These are phyloP conservation scores for Hypoxylon rubiginosum DNA, from an alignment of 2,329 filamentous ascomycete species.

Conservation along the genomic window DNA sequence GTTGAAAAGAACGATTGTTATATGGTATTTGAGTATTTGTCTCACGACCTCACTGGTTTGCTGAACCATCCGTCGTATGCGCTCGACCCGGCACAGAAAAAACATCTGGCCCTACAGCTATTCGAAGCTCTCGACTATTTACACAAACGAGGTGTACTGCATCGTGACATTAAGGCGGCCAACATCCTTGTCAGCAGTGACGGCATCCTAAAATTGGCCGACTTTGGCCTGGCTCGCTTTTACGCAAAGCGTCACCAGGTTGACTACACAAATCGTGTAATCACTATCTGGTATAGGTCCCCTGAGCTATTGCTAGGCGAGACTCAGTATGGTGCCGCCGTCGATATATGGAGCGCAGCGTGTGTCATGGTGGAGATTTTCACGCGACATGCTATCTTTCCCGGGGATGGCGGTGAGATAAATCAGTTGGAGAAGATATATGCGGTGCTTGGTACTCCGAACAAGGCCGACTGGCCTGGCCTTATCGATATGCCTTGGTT, in stretches of 20 bases:
- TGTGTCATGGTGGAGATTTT: slow-evolving; percentile 98
- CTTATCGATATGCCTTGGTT: slow-evolving; percentile 98
- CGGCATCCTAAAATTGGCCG: slow-evolving; percentile 90
- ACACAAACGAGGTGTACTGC: slow-evolving; percentile 91
- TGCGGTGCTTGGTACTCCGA: slow-evolving; percentile 89
- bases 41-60: slow-evolving; percentile 93
- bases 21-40: slow-evolving; percentile 99
- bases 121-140: slow-evolving; percentile 96
- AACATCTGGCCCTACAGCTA: slow-evolving; percentile 91
- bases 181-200: slow-evolving; percentile 95
- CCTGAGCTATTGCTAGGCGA: slow-evolving; percentile 92
- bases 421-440: slow-evolving; percentile 98
- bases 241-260: slow-evolving; percentile 92
- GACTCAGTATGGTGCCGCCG: slow-evolving; percentile 88
- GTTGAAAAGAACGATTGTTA: slow-evolving; percentile 99
- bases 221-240: slow-evolving; percentile 96
- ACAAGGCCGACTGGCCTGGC: slow-evolving; percentile 85
- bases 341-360: slow-evolving; percentile 97
- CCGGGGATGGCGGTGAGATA: slow-evolving; percentile 94
- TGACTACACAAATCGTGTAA: slow-evolving; percentile 98
- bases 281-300: slow-evolving; percentile 97
- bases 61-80: slow-evolving; percentile 95
- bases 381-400: slow-evolving; percentile 91
- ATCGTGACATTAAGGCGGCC: slow-evolving; percentile 97
- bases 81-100: slow-evolving; percentile 87